Conservation (phyloP, 805 yeast genomes). For the Wickerhamiella vanderwaltii region DNA sequence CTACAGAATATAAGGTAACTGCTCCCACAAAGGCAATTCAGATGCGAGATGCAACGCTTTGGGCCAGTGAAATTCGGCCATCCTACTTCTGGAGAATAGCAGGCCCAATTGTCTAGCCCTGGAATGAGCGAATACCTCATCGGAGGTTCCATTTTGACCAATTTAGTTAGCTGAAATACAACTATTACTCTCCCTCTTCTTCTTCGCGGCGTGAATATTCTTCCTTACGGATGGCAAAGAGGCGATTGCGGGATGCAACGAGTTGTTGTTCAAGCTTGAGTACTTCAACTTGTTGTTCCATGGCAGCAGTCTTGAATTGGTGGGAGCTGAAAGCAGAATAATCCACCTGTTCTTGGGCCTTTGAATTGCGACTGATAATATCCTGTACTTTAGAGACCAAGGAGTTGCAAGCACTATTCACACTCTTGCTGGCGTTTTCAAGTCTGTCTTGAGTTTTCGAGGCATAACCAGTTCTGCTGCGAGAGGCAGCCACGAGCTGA, state of each 20-base stretch:
- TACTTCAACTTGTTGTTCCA: slow-evolving; percentile 90
- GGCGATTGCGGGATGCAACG: slow-evolving; percentile 57
- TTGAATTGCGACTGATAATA: slow-evolving; percentile 33
- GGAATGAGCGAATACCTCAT: no score
- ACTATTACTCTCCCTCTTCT: slow-evolving; percentile 29
- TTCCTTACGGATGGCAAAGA: slow-evolving; percentile 73
- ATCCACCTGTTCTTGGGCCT: slow-evolving; percentile 39
- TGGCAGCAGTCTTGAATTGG: slow-evolving; percentile 73
- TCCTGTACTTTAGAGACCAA: slow-evolving; percentile 60
- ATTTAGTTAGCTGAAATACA: no score
- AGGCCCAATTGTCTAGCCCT: no score
- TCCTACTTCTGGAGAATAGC: no score
- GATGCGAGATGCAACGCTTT: no score
- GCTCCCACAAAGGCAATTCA: no score
- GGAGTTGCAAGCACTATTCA: slow-evolving; percentile 61
- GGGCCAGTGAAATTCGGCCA: no score
- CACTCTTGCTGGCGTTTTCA: slow-evolving; percentile 56
- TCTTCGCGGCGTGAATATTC: slow-evolving; percentile 60
- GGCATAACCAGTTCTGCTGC: slow-evolving; percentile 68
- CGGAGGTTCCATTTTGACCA: no score
- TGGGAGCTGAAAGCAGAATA: slow-evolving; percentile 56
- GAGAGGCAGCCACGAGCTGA: slow-evolving; percentile 80
- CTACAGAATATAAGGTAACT: no score
- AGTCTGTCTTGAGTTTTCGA: slow-evolving; percentile 65
- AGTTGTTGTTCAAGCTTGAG: slow-evolving; percentile 68